Evolutionary conservation across 208 protist genomes (phyloP), one percentile per base, ranked within the genome.

Genomic region (Crithidia mellificae): DNA sequence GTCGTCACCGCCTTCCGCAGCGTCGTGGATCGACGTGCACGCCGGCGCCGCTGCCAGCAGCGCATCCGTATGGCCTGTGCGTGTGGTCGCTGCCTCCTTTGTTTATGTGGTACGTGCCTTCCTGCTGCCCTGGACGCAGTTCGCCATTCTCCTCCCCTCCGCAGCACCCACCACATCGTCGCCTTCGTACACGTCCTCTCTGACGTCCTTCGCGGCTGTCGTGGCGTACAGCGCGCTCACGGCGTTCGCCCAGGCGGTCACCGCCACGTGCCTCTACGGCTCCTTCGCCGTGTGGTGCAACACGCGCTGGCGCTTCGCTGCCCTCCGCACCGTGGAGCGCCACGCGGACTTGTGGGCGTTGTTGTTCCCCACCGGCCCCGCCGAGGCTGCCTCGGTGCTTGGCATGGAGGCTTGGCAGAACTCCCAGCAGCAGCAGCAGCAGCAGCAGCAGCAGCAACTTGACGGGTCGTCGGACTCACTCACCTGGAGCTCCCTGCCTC

Each of bases 251-350:
- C 63, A 80, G 32, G 55, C 22, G 36, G 58, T 57, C 34, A 44
- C 63, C n/a, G 62, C 57, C 57, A 75, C 68, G 29, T 61, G 46
- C 30, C 27, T 79, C 22, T 80, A 71, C 62, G 59, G 56, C 3
- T 63, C 62, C 57, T 75, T 75, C 22, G 20, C 38, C 25, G 22
- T 72, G 14, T 39, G 53, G 38, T 56, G 68, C 51, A 52, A 75
- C 57, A 49, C 56, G 0, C 53, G 46, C 14, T 75, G 74, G 68
- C 63, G 59, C 43, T 61, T 63, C 38, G 56, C 54, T 2, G 74
- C 57, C 24, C 9, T 51, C n/a, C 30, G 46, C 17, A 75, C 20
- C 1, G 54, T 58, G 11, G 63, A 57, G 24, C 17, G 17, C 2
- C 63, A 64, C 29, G 22, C 70, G 7, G 46, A 44, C n/a, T 27